Evolutionary conservation across 306 rosid species (phyloP), one percentile per base, ranked within the genome.

Genomic region (Vachellia collinsii): DNA sequence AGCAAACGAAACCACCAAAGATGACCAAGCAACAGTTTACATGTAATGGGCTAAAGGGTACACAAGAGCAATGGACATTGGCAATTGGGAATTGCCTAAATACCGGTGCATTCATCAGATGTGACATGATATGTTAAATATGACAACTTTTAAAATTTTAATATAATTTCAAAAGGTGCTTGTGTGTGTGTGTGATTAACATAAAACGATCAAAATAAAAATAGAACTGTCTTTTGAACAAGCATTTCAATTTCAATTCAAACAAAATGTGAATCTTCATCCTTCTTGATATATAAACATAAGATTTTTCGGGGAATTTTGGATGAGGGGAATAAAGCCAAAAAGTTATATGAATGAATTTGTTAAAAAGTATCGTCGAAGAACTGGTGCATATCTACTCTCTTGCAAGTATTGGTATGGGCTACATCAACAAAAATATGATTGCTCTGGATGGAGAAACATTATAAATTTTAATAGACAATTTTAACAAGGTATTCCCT

Each of bases 91-190:
- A 50, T 50, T 50, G 20, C 20, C 61, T 19, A 53, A 19, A 53
- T 53, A 19, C 9, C 2, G 7, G 8, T 53, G 19, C 9, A 16
- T 53, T 7, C 23, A 53, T 19, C 23, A 53, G 61, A 53, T 7
- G 25, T 54, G 11, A n/a, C 61, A 94, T 7, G 29, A 19, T 8
- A 19, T 20, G 63, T 20, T 56, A 10, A 56, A 8, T 56, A 56
- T 20, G 11, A 56, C 20, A 56, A 56, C 11, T 53, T 56, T 7
- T n/a, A 56, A 54, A 54, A 54, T 7, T 6, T 3, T 14, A 50
- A 56, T 9, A 56, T 56, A 1, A 56, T 56, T 56, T 8, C 63
- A 20, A n/a, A 7, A 56, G 34, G 25, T n/a, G 11, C 20, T 56
- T n/a, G 20, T 56, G 20, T 56, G 20, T n/a, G 34, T 29, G 34